Evolutionary conservation across 441 rosid species (phyloP), one percentile per base, ranked within the genome.

Genomic region (Bocquillonia castaneifolia): DNA sequence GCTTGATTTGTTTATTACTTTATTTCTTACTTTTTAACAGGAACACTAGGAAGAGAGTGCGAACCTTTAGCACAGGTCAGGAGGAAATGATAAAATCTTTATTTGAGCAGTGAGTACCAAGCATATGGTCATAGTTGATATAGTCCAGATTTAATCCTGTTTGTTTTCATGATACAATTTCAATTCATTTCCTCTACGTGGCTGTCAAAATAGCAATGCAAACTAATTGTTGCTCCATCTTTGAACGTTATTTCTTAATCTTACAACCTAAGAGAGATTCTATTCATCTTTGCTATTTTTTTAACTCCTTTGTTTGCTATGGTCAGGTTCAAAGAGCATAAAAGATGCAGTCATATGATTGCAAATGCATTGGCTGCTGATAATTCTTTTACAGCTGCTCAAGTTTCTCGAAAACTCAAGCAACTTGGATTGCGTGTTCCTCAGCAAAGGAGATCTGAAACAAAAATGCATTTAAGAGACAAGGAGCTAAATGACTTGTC

Each of bases 251-350:
- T 58, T 54, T 63, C 36, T 29, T 31, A 42, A 44, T 54, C 23
- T 55, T 34, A 32, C 58, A n/a, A n/a, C n/a, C n/a, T n/a, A n/a
- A n/a, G n/a, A n/a, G n/a, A 36, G 9, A 36, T 36, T 36, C 40
- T 36, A 9, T 36, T 9, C 9, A 36, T 36, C 5, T 36, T 36
- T n/a, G n/a, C n/a, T n/a, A n/a, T n/a, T n/a, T n/a, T n/a, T 31
- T 32, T 59, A 47, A 59, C 36, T 59, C 53, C 29, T 59, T 69
- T 26, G 18, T 52, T 54, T 67, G 17, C 18, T 63, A 40, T 65
- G 51, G 47, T 70, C 82, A 92, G 99, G 78, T 95, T 86, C 80
- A 89, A 88, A 83, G 88, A 82, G 72, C 83, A 95, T 63, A 85
- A 72, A 73, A 86, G 90, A 59, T 95, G 99, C 81, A 77, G 86